These are phyloP conservation scores for Podila verticillata DNA, from an alignment of 192 early-diverging fungal genomes.

Conservation along the genomic window DNA sequence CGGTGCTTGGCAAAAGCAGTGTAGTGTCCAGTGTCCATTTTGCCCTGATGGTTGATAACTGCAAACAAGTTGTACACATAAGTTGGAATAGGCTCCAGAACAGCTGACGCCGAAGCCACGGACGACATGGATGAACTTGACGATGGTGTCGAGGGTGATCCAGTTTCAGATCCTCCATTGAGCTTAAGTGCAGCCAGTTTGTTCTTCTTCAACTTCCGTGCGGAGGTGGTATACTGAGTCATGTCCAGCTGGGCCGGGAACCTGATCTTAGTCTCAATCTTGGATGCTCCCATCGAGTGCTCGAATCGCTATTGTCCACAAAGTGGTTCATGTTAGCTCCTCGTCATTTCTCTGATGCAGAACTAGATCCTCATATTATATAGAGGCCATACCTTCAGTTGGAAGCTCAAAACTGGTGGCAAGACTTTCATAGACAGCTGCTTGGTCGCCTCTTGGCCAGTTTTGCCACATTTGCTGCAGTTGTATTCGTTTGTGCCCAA, in stretches of 20 bases:
- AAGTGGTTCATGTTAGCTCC: not conserved
- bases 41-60: slow-evolving; percentile 91
- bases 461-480: slow-evolving; percentile 74
- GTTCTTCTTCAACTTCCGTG: slow-evolving; percentile 54
- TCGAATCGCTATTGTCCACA: slow-evolving; percentile 78
- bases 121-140: slow-evolving; percentile 13
- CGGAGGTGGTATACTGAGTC: slow-evolving; percentile 86
- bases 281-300: slow-evolving; percentile 72
- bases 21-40: slow-evolving; percentile 96
- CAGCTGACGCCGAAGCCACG: slow-evolving; percentile 28
- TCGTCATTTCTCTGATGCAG: no score
- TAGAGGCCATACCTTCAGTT: slow-evolving; percentile 75
- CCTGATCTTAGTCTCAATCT: slow-evolving; percentile 89
- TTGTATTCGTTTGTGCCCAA: slow-evolving; percentile 71
- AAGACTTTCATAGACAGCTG: slow-evolving; percentile 87
- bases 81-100: slow-evolving; percentile 65
- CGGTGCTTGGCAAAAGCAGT: slow-evolving; percentile 83
- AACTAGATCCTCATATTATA: no score
- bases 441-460: slow-evolving; percentile 79
- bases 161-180: slow-evolving; percentile 38
- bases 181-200: slow-evolving; percentile 52
- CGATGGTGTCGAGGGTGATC: slow-evolving; percentile 12
- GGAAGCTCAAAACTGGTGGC: slow-evolving; percentile 90
- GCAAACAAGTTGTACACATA: slow-evolving; percentile 90
- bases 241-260: slow-evolving; percentile 90